Evolutionary conservation across 331 rosid species (phyloP), one percentile per base, ranked within the genome.

Genomic region (Malus hybrid): DNA sequence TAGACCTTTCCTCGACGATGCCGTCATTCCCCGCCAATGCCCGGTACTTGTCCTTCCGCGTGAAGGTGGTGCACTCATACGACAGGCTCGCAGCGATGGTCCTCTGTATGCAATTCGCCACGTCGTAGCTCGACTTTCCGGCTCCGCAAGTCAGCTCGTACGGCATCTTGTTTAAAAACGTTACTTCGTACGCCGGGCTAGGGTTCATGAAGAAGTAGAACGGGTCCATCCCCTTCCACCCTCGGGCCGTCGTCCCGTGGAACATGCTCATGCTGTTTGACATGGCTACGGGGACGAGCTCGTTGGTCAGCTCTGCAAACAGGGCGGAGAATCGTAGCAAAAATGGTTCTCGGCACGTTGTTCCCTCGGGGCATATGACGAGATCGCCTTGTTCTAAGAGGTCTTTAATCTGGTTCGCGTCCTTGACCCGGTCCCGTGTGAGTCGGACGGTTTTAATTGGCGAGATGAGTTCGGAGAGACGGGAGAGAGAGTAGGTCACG

Each of bases 201-300:
- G 83, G 79, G 72, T 80, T 80, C 83, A 80, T 80, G 66, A 74
- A 74, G 67, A 80, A 68, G 79, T 68, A 74, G 11, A 80, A 79
- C 9, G 82, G 80, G 29, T 77, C 80, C 80, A 77, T 67, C 50
- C 80, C 80, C 22, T 77, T 77, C 80, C 80, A 77, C n/a, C 80
- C 80, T 32, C 75, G 20, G 1, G 75, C 80, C 6, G 80, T 67
- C 2, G 80, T 77, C 2, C 80, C 80, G 24, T 77, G 75, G 33
- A 77, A 77, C 80, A 69, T 69, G 52, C 68, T 77, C 80, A 68
- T 77, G 19, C 62, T 16, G n/a, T 57, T 68, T 0, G 63, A 9
- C 75, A 77, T 60, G 1, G 80, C 80, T 52, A 77, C 55, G 5
- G 80, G 80, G 16, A 77, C 64, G 2, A 77, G 63, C 55, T 77